A percentile compares a stretch with the other conserved stretches of the same genome.
Evolutionary conservation across 257 asterid genomes (phyloP).

Genomic region (Jaltomata sinuosa): DNA sequence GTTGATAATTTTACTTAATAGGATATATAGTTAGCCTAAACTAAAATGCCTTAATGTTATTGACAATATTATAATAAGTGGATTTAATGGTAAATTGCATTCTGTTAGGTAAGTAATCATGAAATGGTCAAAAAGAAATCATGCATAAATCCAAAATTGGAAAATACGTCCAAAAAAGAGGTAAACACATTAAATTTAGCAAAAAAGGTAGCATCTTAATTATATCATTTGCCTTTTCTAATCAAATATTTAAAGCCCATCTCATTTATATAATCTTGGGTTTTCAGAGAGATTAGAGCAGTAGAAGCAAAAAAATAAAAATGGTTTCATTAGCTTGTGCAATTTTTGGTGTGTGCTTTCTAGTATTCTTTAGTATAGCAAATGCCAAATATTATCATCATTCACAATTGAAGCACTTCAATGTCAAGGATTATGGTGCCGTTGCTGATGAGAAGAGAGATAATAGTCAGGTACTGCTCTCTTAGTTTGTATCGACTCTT

Average conservation of each 20-base stretch:
- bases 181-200: neutral
- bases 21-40: neutral
- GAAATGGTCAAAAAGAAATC: neutral
- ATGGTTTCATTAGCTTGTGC: constrained; percentile 8
- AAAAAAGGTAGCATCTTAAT: neutral
- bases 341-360: neutral
- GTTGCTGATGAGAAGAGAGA: constrained; percentile 28
- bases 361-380: constrained; percentile 3
- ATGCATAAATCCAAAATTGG: neutral
- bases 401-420: constrained; percentile 14
- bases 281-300: neutral
- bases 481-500: neutral
- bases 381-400: neutral
- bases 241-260: neutral
- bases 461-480: constrained; percentile 21
- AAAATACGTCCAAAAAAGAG: neutral
- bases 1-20: neutral
- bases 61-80: neutral
- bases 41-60: neutral
- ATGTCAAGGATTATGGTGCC: constrained; percentile 52
- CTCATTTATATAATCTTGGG: neutral
- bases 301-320: neutral
- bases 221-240: neutral
- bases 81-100: neutral
- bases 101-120: neutral